phyloP scores from a whole-genome alignment of 441 rosid species.

The Euphorbia celastroides region DNA sequence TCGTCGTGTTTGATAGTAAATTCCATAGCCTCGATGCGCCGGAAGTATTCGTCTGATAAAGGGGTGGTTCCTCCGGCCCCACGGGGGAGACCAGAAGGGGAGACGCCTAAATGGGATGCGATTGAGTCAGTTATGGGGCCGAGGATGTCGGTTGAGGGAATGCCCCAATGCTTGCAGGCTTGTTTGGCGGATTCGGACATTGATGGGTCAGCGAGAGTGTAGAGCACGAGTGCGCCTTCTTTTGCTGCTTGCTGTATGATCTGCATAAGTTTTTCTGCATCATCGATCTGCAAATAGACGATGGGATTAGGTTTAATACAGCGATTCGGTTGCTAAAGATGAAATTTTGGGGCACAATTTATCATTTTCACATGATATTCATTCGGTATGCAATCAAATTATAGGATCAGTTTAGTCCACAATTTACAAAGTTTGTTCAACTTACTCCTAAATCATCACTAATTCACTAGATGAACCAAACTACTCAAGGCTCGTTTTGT shows the following conservation, averaged over 20 bases:
- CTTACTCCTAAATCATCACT: too few species aligned
- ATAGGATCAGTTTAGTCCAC: too few species aligned
- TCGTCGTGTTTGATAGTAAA: conserved; percentile 92
- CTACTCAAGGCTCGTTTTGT: too few species aligned
- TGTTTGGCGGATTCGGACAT: conserved; percentile 63
- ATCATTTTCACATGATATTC: background rate
- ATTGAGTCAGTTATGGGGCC: conserved; percentile 83
- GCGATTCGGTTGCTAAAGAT: background rate
- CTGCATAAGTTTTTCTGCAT: conserved; percentile 58
- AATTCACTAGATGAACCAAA: too few species aligned
- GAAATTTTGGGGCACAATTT: background rate
- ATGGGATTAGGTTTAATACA: background rate
- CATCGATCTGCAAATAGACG: conserved; percentile 48
- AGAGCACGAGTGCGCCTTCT: conserved; percentile 69
- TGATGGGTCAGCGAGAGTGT: conserved; percentile 72
- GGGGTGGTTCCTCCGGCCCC: conserved; percentile 50
- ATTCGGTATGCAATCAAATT: background rate
- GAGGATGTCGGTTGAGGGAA: conserved; percentile 63
- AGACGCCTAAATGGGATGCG: conserved; percentile 70
- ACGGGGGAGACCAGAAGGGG: conserved; percentile 87
- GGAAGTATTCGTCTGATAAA: conserved; percentile 66
- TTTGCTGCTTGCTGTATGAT: conserved; percentile 78
- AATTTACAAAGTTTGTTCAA: too few species aligned
- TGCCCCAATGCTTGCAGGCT: conserved; percentile 63
- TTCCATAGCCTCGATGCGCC: conserved; percentile 64